A percentile compares a stretch with the other conserved stretches of the same genome.
phyloP scores from a whole-genome alignment of 371 early-diverging fungal species.

The Syncephalastrum racemosum region DNA sequence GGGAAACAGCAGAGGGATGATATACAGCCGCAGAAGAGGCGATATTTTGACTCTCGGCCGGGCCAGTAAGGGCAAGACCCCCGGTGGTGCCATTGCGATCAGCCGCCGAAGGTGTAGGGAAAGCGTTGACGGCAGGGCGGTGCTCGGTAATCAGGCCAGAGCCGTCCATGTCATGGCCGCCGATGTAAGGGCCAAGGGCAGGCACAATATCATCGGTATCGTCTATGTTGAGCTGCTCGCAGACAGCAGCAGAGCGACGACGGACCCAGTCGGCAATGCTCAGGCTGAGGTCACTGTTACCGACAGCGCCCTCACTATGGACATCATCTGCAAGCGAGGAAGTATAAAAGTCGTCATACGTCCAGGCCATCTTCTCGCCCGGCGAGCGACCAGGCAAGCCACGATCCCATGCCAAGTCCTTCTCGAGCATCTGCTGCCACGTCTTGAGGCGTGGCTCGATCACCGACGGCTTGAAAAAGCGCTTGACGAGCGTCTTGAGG shows the following conservation, averaged over 20 bases:
- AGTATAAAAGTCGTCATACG: slow-evolving; percentile 39
- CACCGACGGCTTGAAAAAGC: slow-evolving; percentile 50
- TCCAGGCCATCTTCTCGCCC: slow-evolving; percentile 35
- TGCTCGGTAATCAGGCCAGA: no score
- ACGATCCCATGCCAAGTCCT: slow-evolving; percentile 50
- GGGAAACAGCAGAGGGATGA: no score
- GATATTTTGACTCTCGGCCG: no score
- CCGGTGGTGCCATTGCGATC: no score
- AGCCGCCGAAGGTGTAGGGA: no score
- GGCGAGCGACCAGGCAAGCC: slow-evolving; percentile 31
- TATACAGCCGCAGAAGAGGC: no score
- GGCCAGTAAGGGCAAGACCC: no score
- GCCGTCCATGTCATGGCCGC: slow-evolving; percentile 1
- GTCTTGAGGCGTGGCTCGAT: slow-evolving; percentile 46
- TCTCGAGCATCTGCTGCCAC: slow-evolving; percentile 42
- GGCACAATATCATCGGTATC: slow-evolving; percentile 34
- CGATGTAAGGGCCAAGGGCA: slow-evolving; percentile 23
- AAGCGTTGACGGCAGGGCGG: no score
- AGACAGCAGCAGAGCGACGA: slow-evolving; percentile 21
- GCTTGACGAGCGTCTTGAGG: slow-evolving; percentile 43
- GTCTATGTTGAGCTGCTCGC: slow-evolving; percentile 29
- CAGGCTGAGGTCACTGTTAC: slow-evolving; percentile 24
- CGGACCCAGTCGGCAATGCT: slow-evolving; percentile 33
- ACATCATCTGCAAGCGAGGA: no score
- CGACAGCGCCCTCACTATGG: slow-evolving; percentile 24